phyloP scores from a whole-genome alignment of 306 rosid genomes.

The Vigna unguiculata region DNA sequence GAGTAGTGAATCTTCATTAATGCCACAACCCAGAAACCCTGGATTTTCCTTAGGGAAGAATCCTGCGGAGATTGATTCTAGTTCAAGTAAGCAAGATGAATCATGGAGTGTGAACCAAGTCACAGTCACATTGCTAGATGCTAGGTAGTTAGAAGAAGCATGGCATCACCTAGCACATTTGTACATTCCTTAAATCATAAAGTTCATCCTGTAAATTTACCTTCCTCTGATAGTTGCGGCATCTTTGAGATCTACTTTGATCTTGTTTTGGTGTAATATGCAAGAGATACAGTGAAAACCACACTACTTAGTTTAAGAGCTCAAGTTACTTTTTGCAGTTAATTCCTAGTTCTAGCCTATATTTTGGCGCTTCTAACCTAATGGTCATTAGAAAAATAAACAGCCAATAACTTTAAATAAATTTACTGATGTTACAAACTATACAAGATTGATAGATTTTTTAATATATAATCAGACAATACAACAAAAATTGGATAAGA shows the following conservation, averaged over 20 bases:
- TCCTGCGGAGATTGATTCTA: constrained; percentile 60
- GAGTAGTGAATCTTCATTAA: constrained; percentile 64
- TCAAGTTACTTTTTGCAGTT: neutral
- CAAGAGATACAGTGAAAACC: constrained; percentile 37
- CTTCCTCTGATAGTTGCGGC: constrained; percentile 34
- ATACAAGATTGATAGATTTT: too few relatives aligned
- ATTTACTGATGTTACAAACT: too few relatives aligned
- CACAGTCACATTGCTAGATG: constrained; percentile 70
- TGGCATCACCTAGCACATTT: constrained; percentile 10
- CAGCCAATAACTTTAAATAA: too few relatives aligned
- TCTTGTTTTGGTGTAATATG: constrained; percentile 46
- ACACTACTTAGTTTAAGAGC: neutral
- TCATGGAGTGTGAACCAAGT: constrained; percentile 75
- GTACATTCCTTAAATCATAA: constrained; percentile 33
- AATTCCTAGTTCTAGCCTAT: neutral
- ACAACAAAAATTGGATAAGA: too few relatives aligned
- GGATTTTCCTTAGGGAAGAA: constrained; percentile 67
- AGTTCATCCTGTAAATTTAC: constrained; percentile 28
- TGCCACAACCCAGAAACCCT: constrained; percentile 73
- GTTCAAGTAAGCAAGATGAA: constrained; percentile 69
- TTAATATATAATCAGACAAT: too few relatives aligned
- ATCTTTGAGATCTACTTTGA: constrained; percentile 33
- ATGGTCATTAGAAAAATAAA: too few relatives aligned
- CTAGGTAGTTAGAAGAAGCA: constrained; percentile 57
- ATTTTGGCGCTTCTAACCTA: too few relatives aligned